Base-by-base conservation (phyloP, 176 grass and related monocot species). In the Rhynchospora pubera region DNA sequence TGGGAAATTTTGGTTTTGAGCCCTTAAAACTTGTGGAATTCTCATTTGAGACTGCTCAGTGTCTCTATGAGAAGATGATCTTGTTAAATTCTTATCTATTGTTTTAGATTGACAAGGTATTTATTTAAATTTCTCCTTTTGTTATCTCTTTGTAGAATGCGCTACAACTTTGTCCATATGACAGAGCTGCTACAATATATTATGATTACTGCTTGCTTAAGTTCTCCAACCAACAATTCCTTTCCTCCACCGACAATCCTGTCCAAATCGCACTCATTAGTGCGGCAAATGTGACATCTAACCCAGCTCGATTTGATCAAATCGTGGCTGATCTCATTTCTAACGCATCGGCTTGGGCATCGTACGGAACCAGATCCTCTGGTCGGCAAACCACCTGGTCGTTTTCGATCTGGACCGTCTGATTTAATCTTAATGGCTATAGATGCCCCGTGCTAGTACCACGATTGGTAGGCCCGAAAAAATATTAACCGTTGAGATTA, bases 191-290 rank as follows among this genome's bases (percentile, higher is more conserved):
- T 9, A 84, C 66, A 69, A 11, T 90, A 26, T 95, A 7, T 84
- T 90, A 97, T 63, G 84, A 94, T 80, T 5, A 4, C 18, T 97
- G 94, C 88, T 9, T 52, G 9, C 62, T 94, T 61, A 79, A 82
- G 24, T 97, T 74, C 88, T 94, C 94, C 59, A 77, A 92, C 70
- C 39, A 64, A 43, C 28, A 84, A 48, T 97, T 92, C 85, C 34
- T 91, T 58, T 9, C 62, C 42, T 1, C 64, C 64, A 19, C 13
- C 22, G 70, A 82, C 73, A 62, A 48, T 63, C 70, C 58, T 43
- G 3, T 7, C 3, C 1, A 4, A 1, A 5, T 19, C 13, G 16
- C 77, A 32, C 15, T 85, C 7, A 0, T 1, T 6, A 90, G 57
- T 65, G 0, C 5, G 0, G 10, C 61, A 69, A 90, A 92, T 81